Evolutionary conservation across 192 early-diverging fungal genomes (phyloP).

Genomic region (Mortierella claussenii): DNA sequence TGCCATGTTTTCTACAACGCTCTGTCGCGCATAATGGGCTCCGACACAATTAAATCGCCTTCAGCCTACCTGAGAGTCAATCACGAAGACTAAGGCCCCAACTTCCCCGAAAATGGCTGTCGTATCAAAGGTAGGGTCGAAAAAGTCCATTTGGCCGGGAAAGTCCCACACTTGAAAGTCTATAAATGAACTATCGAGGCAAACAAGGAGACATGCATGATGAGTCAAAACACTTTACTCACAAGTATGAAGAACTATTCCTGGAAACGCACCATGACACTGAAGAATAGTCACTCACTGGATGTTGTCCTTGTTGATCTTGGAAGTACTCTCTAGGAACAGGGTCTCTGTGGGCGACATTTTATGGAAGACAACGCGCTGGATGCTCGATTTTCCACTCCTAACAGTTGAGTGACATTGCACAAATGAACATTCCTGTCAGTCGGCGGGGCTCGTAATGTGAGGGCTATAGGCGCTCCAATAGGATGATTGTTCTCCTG

Average conservation of each 20-base stretch:
- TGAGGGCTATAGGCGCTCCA: no score
- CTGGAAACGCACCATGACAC: no score
- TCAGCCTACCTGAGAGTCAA: slow-evolving; percentile 88
- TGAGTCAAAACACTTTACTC: no score
- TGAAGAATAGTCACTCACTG: slow-evolving; percentile 41
- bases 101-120: slow-evolving; percentile 73
- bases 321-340: slow-evolving; percentile 83
- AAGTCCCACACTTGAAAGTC: slow-evolving; percentile 93
- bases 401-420: slow-evolving; percentile 38
- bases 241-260: no score
- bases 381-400: slow-evolving; percentile 89
- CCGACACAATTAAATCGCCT: no score
- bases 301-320: slow-evolving; percentile 75
- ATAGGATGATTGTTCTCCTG: no score
- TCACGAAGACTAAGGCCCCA: slow-evolving; percentile 89
- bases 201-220: background rate
- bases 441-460: no score
- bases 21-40: no score
- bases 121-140: slow-evolving; percentile 75
- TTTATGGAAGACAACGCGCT: slow-evolving; percentile 88
- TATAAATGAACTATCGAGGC: slow-evolving; percentile 71
- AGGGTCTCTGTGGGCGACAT: slow-evolving; percentile 90
- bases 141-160: slow-evolving; percentile 88
- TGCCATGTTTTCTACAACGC: no score
- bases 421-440: no score